Evolutionary conservation across 2,329 filamentous ascomycete genomes (phyloP), one percentile per base, ranked within the genome.

Genomic region (Mycosphaerella sp.): DNA sequence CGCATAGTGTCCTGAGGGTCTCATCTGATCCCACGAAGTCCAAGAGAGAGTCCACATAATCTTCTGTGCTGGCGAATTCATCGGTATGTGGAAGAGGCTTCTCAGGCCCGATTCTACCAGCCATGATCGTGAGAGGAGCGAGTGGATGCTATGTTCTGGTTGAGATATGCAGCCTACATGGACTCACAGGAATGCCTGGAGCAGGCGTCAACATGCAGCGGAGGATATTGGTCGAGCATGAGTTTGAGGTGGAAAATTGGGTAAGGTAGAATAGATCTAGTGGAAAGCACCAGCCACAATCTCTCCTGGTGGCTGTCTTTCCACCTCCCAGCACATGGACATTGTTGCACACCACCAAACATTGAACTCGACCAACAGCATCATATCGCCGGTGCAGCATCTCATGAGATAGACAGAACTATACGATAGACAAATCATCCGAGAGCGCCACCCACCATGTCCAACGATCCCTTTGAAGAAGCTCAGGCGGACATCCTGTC

Each of bases 1-100:
- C 93, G 67, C 90, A 95, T n/a, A 98, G 78, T 26, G 88, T 89
- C 61, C 89, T 86, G 63, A 96, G 90, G 1, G 89, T 77, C 51
- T 85, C 80, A 44, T 86, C 87, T 2, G 82, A 83, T 5, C 83
- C 83, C 1, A 84, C 81, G 65, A 97, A 95, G 17, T 82, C 69
- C 26, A 97, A 77, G 10, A 97, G 80, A 14, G 83, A 84, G 26
- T 87, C 78, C 46, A 95, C 80, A 70, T 95, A 98, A 50, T 83
- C 80, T 45, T 95, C 87, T 5, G 83, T 74, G 43, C 81, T 82
- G 38, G 75, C 68, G 76, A 92, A 96, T 14, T 54, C 55, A 64
- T 83, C 77, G 34, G 81, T 77, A 66, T 87, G 81, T 1, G 91
- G 91, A 23, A 95, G 78, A 45, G 77, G 73, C 9, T 67, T 67